Percentiles rank a stretch among this genome's conserved stretches.
Evolutionary conservation across 1,284 basidiomycete species (phyloP).

Genomic region (Rhodofomes roseus): DNA sequence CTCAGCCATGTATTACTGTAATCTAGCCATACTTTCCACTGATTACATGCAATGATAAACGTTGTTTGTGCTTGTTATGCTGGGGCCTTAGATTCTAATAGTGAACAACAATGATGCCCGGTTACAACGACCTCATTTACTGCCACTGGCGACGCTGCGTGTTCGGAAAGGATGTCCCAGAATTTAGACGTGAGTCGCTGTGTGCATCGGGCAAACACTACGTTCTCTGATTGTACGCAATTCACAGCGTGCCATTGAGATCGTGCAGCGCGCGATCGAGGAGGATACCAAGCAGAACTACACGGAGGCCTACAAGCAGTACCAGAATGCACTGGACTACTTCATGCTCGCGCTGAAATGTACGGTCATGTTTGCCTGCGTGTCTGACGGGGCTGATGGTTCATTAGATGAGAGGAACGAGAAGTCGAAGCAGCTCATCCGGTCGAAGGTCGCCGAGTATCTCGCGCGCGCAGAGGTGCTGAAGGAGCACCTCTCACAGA

Average conservation of each 20-base stretch:
- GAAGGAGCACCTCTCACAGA: slow-evolving; percentile 75
- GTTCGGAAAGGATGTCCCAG: slow-evolving; percentile 25
- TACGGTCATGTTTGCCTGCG: slow-evolving; percentile 27
- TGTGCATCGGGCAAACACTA: not conserved
- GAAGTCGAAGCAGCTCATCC: slow-evolving; percentile 86
- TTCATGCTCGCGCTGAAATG: slow-evolving; percentile 92
- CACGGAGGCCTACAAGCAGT: slow-evolving; percentile 89
- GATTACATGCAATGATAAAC: not conserved
- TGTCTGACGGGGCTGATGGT: not conserved
- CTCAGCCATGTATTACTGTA: slow-evolving; percentile 9
- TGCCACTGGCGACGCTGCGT: slow-evolving; percentile 3
- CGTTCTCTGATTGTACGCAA: not conserved
- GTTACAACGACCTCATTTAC: slow-evolving; percentile 5
- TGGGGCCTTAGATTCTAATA: slow-evolving; percentile 26
- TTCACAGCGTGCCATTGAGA: slow-evolving; percentile 87
- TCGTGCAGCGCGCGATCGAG: slow-evolving; percentile 94
- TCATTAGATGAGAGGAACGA: slow-evolving; percentile 92
- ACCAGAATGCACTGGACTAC: slow-evolving; percentile 95
- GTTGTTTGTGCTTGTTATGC: slow-evolving; percentile 22
- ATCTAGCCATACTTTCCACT: slow-evolving; percentile 3
- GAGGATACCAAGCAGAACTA: slow-evolving; percentile 95
- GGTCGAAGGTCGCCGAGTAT: slow-evolving; percentile 90
- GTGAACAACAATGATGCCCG: slow-evolving; percentile 17
- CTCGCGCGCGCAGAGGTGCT: slow-evolving; percentile 90
- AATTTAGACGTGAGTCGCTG: slow-evolving; percentile 33